Evolutionary conservation across 306 rosid genomes (phyloP), one percentile per base, ranked within the genome.

Genomic region (Sesbania bispinosa): DNA sequence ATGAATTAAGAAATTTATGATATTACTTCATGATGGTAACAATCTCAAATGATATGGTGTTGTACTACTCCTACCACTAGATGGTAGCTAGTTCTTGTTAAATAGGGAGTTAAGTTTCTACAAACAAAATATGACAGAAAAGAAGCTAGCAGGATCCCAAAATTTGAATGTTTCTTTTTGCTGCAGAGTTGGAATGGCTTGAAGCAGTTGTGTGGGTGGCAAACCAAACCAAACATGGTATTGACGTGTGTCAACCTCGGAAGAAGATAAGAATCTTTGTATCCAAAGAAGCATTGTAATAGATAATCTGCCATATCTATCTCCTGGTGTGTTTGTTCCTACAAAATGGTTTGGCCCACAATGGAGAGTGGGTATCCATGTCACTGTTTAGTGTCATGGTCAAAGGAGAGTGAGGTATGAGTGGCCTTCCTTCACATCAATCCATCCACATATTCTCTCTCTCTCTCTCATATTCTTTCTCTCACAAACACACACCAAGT

Each of bases 221-320:
- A 80, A 85, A 85, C 77, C n/a, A n/a, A n/a, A n/a, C n/a, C 45
- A 50, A 79, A 85, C 77, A 71, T 71, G 82, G 85, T 72, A 52
- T 68, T 78, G 78, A 71, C 74, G 79, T 73, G 76, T 84, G 96
- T 86, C 93, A 93, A 90, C 96, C 91, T 86, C 62, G 85, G 85
- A 85, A 79, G 85, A 79, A 84, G 78, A 77, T 30, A 63, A 82
- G 85, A 78, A 84, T 86, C 85, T 85, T 81, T 77, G 84, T 81
- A 68, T 75, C 84, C 58, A 45, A 79, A 82, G 83, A 82, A 75
- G 78, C 85, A 78, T 62, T 86, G 53, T 60, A 26, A 38, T 69
- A 45, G 78, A 73, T 80, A 69, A 73, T 77, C 64, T 73, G 71
- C 55, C 83, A 85, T 81, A 75, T n/a, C n/a, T n/a, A n/a, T 81